Evolutionary conservation across 179 eudicot species (phyloP), one percentile per base, ranked within the genome.

Genomic region (Beta corolliflora): DNA sequence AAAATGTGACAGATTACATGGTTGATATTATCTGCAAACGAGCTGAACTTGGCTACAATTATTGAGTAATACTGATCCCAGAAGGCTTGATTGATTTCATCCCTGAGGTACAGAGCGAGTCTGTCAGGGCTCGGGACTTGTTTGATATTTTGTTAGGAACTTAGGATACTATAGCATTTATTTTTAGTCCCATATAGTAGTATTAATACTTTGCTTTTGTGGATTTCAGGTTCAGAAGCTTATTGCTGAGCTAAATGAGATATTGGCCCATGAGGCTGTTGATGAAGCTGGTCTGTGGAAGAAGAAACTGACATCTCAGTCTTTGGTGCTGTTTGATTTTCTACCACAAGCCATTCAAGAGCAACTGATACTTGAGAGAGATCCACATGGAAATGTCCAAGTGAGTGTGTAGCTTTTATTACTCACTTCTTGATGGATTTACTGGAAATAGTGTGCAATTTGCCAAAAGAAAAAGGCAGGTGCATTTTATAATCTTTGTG

Each of bases 361-460:
- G 58, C 98, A 95, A 79, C 84, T 95, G 80, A 91, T 95, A 97
- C 97, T 93, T 77, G 97, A 93, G 89, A 89, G 98, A 87, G 98
- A 94, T 87, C 98, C 97, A 7, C 98, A 95, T 77, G 98, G 98
- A 87, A 95, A 95, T 85, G 98, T 95, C 61, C 97, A 95, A 93
- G 97, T 92, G 77, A 72, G 81, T 77, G 71, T 72, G 25, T 25
- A 25, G 53, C 75, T 25, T 29, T 56, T 44, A n/a, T 71, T 31
- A 56, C 41, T 63, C 18, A 48, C 64, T 10, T 67, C 41, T 80
- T 71, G 65, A 71, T 68, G 63, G 18, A 69, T 75, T 75, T 61
- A 55, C 69, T 71, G 46, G 45, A 36, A 3, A 36, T 36, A 36
- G 41, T 36, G 41, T 36, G 41, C 41, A 36, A 36, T 36, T 36